These are phyloP conservation scores for Colletotrichum australisinense DNA, from an alignment of 2,329 filamentous ascomycete species.

Conservation along the genomic window DNA sequence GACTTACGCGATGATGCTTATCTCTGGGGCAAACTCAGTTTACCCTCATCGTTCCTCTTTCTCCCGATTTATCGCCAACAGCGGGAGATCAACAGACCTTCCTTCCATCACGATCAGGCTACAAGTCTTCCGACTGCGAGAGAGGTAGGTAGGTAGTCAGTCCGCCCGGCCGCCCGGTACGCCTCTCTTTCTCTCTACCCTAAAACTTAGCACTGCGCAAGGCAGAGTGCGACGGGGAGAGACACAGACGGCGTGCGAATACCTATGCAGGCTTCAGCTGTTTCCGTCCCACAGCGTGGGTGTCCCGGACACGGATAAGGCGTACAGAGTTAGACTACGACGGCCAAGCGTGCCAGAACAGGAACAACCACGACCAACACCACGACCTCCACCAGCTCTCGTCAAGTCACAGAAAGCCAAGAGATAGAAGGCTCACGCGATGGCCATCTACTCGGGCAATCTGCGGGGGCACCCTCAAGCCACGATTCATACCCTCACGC, in stretches of 20 bases:
- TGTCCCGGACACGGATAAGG: slow-evolving; percentile 11
- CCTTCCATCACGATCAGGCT: neutral
- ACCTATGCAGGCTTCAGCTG: neutral
- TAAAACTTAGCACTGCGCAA: neutral
- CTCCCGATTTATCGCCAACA: neutral
- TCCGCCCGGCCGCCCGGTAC: slow-evolving; percentile 1
- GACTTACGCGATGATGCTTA: slow-evolving; percentile 1
- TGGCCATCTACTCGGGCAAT: slow-evolving; percentile 24
- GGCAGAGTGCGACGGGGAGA: neutral
- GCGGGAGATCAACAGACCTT: neutral
- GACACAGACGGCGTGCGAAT: neutral
- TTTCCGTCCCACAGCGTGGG: neutral
- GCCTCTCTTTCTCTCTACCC: neutral
- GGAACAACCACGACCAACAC: neutral
- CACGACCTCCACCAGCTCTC: neutral
- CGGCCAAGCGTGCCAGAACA: neutral
- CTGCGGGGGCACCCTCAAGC: slow-evolving; percentile 28
- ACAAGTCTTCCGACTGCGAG: neutral
- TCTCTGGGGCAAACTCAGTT: slow-evolving; percentile 14
- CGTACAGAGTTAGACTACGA: neutral
- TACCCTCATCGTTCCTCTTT: neutral
- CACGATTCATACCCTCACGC: slow-evolving; percentile 25
- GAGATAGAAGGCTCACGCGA: slow-evolving; percentile 27
- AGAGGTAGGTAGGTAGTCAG: neutral
- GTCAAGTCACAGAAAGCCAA: slow-evolving; percentile 20